These are phyloP conservation scores for Verticillium longisporum DNA, from an alignment of 2,329 filamentous ascomycete genomes.

Conservation along the genomic window DNA sequence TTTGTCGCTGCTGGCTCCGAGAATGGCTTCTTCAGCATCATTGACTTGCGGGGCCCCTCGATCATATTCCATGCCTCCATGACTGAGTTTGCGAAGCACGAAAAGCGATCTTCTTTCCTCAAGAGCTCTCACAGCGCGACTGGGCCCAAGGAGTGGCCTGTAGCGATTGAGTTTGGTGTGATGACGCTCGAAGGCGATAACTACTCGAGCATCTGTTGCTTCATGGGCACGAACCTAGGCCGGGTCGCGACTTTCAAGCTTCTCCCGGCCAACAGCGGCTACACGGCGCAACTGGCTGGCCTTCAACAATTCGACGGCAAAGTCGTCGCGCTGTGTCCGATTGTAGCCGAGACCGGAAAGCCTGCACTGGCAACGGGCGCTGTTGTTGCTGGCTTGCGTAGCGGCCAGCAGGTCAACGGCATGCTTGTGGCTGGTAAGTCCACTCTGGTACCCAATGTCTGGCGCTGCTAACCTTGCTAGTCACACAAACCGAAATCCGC, in stretches of 20 bases:
- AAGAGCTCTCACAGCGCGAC: conserved; percentile 42
- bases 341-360: conserved; percentile 70
- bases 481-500: conserved; percentile 65
- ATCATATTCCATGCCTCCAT: conserved; percentile 73
- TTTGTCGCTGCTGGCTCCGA: conserved; percentile 87
- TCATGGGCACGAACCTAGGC: conserved; percentile 81
- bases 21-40: conserved; percentile 69
- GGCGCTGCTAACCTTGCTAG: conserved; percentile 25
- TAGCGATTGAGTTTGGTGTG: conserved; percentile 81
- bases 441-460: too few species aligned
- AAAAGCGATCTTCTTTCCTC: conserved; percentile 69
- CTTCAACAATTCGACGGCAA: conserved; percentile 58
- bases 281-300: conserved; percentile 67
- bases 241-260: conserved; percentile 87
- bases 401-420: conserved; percentile 70
- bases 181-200: conserved; percentile 91
- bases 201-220: conserved; percentile 89
- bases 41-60: conserved; percentile 81
- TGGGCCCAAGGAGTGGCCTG: conserved; percentile 63
- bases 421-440: conserved; percentile 65
- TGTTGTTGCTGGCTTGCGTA: conserved; percentile 69
- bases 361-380: conserved; percentile 69
- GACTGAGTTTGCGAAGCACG: conserved; percentile 66
- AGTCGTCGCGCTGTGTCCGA: conserved; percentile 71
- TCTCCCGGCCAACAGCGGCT: conserved; percentile 67